Evolutionary conservation across 768 basidiomycete species (phyloP).

Genomic region (Pleurotus tuber-regium): DNA sequence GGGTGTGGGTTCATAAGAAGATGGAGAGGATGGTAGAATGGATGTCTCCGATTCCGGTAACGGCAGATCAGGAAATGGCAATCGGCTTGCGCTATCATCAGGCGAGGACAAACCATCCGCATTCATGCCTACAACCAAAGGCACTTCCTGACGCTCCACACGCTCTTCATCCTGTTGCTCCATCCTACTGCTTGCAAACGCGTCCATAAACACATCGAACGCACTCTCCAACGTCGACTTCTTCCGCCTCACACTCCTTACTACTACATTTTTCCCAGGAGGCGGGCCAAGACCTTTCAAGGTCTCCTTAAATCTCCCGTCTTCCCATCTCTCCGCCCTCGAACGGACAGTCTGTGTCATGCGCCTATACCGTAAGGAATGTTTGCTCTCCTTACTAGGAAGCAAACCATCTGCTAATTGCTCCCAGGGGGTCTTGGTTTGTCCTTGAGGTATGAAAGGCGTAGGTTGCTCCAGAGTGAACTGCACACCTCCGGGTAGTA

Average conservation of each 20-base stretch:
- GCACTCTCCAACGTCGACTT: slow-evolving; percentile 31
- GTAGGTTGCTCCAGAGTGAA: slow-evolving; percentile 10
- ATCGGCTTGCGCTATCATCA: neutral
- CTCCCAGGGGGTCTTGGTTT: slow-evolving; percentile 19
- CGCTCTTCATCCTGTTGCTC: neutral
- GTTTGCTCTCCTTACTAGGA: slow-evolving; percentile 13
- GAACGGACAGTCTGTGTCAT: slow-evolving; percentile 54
- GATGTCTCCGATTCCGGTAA: neutral
- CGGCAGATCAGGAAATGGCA: neutral
- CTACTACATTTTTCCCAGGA: neutral
- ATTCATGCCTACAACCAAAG: neutral
- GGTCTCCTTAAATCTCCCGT: slow-evolving; percentile 47
- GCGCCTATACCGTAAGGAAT: slow-evolving; percentile 32
- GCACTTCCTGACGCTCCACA: neutral
- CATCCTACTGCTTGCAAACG: slow-evolving; percentile 17
- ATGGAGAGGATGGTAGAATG: neutral
- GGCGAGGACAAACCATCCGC: neutral
- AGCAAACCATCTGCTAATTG: slow-evolving; percentile 7
- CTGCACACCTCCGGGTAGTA: neutral
- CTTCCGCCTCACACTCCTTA: neutral
- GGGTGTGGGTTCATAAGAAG: neutral
- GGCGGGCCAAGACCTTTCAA: slow-evolving; percentile 7
- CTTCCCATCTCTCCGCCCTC: slow-evolving; percentile 59
- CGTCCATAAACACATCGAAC: slow-evolving; percentile 46
- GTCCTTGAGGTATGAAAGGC: slow-evolving; percentile 10